Evolutionary conservation across 2,329 filamentous ascomycete genomes (phyloP), one percentile per base, ranked within the genome.

Genomic region (Pestalotiopsis fici): DNA sequence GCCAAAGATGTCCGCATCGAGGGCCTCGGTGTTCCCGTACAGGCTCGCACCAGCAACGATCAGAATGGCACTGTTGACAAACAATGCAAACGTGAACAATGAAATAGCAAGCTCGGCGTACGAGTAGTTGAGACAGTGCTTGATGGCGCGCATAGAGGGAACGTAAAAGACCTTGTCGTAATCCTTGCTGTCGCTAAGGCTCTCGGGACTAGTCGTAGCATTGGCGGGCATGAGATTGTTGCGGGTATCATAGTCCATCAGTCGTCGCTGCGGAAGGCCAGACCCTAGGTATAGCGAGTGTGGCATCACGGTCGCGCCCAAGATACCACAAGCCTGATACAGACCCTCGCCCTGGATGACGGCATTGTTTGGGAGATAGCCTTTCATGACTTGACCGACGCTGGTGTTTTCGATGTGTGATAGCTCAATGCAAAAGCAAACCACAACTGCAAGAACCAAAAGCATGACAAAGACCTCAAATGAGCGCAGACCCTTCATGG

Each of bases 61-160:
- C 15, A 96, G 85, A 73, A 96, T 95, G 43, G 93, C 87, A 65
- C 89, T 92, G 81, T 96, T 96, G 74, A 95, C 91, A 74, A 96
- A 96, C 3, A 96, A 85, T 0, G 93, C 93, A 76, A 95, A 95
- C 0, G 92, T 93, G 76, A 94, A 93, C 43, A 96, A 89, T 0
- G 91, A 92, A 15, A 94, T 75, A 6, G 87, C 83, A 11, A 95
- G 82, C 76, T 96, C 93, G 23, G 86, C 81, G 66, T 93, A 89
- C 3, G 91, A 93, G 76, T 92, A 92, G 68, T 89, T 91, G 74
- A 95, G 86, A 69, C 90, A 94, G 73, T 89, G 87, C 18, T 86
- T 86, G 70, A 96, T 93, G n/a, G 93, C 92, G 5, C 85, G 79
- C 1, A 93, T 83, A 0, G 91, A 93, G 0, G 93, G 93, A 5